Percentiles rank a stretch among this genome's conserved stretches.
Evolutionary conservation across 2,329 filamentous ascomycete species (phyloP).

Genomic region (Aaosphaeria arxii): DNA sequence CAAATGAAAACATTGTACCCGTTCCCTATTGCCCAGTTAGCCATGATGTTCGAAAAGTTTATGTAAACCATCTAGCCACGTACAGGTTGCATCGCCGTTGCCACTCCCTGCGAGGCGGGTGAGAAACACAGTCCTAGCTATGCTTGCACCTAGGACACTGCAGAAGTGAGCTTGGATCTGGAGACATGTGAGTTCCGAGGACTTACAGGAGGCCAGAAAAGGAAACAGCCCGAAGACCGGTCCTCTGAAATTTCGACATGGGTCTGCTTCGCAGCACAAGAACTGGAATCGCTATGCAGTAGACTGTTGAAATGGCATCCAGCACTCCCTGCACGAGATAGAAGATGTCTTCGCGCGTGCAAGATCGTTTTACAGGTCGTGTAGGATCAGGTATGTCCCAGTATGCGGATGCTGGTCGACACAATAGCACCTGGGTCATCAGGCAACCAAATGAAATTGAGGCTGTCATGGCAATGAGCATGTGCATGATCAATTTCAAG

Average conservation of each 20-base stretch:
- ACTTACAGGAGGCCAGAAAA: conserved; percentile 13
- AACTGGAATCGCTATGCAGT: conserved; percentile 15
- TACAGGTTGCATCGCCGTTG: conserved; percentile 20
- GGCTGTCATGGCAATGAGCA: conserved; percentile 27
- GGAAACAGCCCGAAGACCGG: conserved; percentile 10
- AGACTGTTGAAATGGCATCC: conserved; percentile 15
- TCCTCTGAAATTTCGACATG: conserved; percentile 14
- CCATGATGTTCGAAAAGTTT: too few relatives aligned
- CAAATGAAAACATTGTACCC: conserved; percentile 23
- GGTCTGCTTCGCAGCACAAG: conserved; percentile 15
- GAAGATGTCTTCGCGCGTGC: conserved; percentile 9
- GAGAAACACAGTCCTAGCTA: conserved; percentile 31
- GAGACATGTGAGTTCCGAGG: background rate
- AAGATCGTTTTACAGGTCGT: background rate
- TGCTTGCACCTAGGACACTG: conserved; percentile 29
- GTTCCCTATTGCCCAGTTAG: conserved; percentile 13
- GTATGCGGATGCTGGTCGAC: conserved; percentile 29
- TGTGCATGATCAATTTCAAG: conserved; percentile 27
- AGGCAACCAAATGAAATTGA: conserved; percentile 29
- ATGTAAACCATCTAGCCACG: background rate
- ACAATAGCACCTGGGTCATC: conserved; percentile 23
- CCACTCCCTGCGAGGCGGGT: conserved; percentile 10
- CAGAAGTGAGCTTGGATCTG: background rate
- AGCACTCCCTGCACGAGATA: conserved; percentile 16
- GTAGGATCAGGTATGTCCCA: conserved; percentile 29